Evolutionary conservation across 305 asterid genomes (phyloP).

Genomic region (Ajuga reptans): DNA sequence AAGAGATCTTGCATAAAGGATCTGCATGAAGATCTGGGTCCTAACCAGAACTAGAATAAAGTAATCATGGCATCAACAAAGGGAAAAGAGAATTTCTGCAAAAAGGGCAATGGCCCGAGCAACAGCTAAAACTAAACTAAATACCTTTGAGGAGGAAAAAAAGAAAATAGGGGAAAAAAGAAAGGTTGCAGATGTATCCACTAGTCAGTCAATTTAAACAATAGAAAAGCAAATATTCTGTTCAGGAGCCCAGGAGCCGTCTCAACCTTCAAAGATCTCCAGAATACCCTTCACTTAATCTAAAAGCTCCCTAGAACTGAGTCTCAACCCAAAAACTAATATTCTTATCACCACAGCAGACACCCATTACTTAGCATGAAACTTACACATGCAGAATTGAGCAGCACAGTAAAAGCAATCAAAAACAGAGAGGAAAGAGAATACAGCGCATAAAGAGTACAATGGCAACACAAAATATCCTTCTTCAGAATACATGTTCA

Average conservation of each 20-base stretch:
- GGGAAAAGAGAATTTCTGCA: not conserved
- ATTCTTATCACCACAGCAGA: not conserved
- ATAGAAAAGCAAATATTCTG: not conserved
- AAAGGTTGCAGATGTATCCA: not conserved
- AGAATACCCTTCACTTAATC: not conserved
- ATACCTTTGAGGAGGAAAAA: not conserved
- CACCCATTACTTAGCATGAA: not conserved
- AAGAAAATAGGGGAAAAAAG: too few species aligned
- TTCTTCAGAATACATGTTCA: not conserved
- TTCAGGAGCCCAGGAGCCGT: not conserved
- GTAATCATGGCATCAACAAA: not conserved
- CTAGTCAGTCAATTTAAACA: not conserved
- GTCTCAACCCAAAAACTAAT: slow-evolving; percentile 1
- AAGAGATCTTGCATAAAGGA: not conserved
- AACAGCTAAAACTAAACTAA: not conserved
- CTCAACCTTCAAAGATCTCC: slow-evolving; percentile 9
- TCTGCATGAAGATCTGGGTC: not conserved
- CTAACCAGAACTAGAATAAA: not conserved
- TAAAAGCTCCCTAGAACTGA: not conserved
- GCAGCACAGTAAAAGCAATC: not conserved
- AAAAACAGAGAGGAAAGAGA: slow-evolving; percentile 3
- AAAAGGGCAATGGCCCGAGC: not conserved
- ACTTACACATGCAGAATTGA: not conserved
- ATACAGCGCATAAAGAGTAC: not conserved
- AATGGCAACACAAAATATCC: not conserved